Conservation (phyloP, 2,329 filamentous ascomycete genomes). For the Arthrobotrys entomopaga region DNA sequence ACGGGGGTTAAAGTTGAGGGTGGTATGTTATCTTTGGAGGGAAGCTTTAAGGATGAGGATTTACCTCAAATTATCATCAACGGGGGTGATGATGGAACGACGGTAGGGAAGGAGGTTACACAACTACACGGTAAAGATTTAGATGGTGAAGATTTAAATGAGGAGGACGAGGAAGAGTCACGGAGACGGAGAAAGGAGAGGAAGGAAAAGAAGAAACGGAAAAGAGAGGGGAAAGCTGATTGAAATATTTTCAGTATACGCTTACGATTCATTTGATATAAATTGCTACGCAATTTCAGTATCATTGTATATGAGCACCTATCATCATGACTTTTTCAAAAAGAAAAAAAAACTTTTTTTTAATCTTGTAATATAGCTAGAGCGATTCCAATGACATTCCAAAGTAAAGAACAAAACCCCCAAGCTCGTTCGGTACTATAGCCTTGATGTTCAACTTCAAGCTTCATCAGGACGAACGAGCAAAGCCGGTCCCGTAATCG, state of each 20-base stretch:
- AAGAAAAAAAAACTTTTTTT: too few relatives aligned
- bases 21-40: conserved; percentile 85
- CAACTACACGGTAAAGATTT: conserved; percentile 44
- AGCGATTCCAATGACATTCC: conserved; percentile 8
- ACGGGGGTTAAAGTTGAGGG: conserved; percentile 80
- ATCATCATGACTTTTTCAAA: too few relatives aligned
- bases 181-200: conserved; percentile 46
- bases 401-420: conserved; percentile 13
- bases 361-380: background rate
- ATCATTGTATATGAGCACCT: too few relatives aligned
- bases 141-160: conserved; percentile 31
- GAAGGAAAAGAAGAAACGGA: conserved; percentile 57
- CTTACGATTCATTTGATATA: background rate
- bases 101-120: conserved; percentile 9
- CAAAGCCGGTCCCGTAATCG: conserved; percentile 67
- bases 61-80: conserved; percentile 41
- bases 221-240: conserved; percentile 52
- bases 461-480: conserved; percentile 59
- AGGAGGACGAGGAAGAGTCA: conserved; percentile 32
- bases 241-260: conserved; percentile 1
- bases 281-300: background rate
- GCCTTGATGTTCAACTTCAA: conserved; percentile 9
- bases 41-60: conserved; percentile 78
- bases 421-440: too few relatives aligned
- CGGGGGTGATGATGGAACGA: background rate